Evolutionary conservation across 1,284 basidiomycete genomes (phyloP), one percentile per base, ranked within the genome.

Genomic region (Exobasidium rhododendri): DNA sequence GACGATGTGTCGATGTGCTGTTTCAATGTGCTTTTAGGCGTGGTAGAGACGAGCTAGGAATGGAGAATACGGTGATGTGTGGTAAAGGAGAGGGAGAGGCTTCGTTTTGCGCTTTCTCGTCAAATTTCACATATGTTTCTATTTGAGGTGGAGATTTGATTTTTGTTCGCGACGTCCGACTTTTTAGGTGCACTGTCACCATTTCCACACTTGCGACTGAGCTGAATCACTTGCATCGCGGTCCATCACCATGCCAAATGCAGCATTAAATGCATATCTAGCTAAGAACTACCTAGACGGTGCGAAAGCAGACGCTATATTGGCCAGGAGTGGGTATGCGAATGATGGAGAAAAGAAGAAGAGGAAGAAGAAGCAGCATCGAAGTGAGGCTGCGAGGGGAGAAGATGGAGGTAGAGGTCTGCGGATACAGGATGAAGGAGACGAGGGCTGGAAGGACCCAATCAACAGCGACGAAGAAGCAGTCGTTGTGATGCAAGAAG

Each of bases 281-380:
- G 84, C 84, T 1, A 68, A 81, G 31, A 83, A 83, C 58, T 98
- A 98, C 82, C 96, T 97, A 91, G 90, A 93, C 4, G 94, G 94
- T 0, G 88, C 91, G 0, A 98, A 97, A 79, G 93, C 94, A 2
- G 94, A 97, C 70, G 93, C 92, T 14, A 97, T 98, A 68, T 85
- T 97, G 3, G 83, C 91, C 2, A 85, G 86, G 24, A 81, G 84
- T 0, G 67, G 59, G 0, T 84, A 83, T 1, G 83, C 84, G 0
- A 82, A 85, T 58, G 83, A 84, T 0, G 82, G 85, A 57, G 85
- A 85, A 73, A 85, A 83, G 76, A 91, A 82, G 74, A 82, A 81
- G 69, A 84, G 90, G 83, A 91, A 89, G 80, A 85, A 86, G 55
- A 90, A 88, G 79, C 81, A 81, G 32, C 83, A 84, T 17, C 14